A percentile compares a stretch with the other conserved stretches of the same genome.
These are phyloP conservation scores for Fraxinus platypoda DNA, from an alignment of 305 asterid genomes.

Conservation along the genomic window DNA sequence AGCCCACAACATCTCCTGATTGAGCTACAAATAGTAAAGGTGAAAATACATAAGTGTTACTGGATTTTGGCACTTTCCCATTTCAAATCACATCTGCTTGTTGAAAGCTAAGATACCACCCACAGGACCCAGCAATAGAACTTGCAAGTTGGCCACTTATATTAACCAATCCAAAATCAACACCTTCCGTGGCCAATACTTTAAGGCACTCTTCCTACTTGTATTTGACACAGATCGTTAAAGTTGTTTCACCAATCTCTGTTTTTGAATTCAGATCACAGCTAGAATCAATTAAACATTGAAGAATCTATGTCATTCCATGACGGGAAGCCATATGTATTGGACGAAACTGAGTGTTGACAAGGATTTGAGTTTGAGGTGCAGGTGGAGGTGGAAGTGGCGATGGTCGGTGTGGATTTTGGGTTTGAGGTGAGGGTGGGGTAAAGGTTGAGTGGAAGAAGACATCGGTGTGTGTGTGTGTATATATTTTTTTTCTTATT, in stretches of 20 bases:
- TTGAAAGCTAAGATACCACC: conserved; percentile 54
- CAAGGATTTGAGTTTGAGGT: no score
- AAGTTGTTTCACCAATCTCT: no score
- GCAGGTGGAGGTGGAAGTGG: no score
- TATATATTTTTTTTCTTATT: no score
- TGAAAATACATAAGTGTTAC: conserved; percentile 46
- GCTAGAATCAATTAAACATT: conserved; percentile 51
- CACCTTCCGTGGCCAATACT: no score
- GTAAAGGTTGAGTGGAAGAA: no score
- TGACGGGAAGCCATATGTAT: conserved; percentile 72
- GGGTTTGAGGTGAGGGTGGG: no score
- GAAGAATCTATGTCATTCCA: conserved; percentile 51
- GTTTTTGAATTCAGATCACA: no score
- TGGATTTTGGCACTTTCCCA: conserved; percentile 54
- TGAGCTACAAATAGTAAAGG: conserved; percentile 60
- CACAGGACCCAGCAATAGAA: conserved; percentile 42
- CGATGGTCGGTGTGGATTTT: no score
- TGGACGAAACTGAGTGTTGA: conserved; percentile 52
- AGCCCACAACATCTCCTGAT: conserved; percentile 58
- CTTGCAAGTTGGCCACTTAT: conserved; percentile 48
- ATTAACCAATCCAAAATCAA: conserved; percentile 65
- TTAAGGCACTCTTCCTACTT: no score
- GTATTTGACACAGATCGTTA: no score
- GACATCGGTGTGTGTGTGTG: no score
- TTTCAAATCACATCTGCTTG: conserved; percentile 44